Evolutionary conservation across 2,329 filamentous ascomycete species (phyloP), one percentile per base, ranked within the genome.

Genomic region (Elsinoe necatrix): DNA sequence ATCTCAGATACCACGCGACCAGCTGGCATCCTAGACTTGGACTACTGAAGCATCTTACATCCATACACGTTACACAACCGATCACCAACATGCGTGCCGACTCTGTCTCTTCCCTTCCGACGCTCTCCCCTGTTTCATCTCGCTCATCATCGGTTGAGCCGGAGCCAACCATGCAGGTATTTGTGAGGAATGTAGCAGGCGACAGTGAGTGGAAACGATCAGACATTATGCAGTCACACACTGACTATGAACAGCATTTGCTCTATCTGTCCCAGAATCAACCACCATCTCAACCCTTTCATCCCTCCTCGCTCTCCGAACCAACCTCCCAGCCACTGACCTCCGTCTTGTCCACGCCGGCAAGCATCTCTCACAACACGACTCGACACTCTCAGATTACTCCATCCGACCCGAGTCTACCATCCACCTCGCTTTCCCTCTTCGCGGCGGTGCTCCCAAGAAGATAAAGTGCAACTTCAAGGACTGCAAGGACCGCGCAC

Each of bases 381-480:
- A 69, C 23, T 68, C 70, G 39, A 70, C 77, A 8, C 72, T 81
- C 51, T 61, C 73, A 43, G 69, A 74, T 57, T 73, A 77, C 72
- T 65, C 72, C 68, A 74, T 82, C 63, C 65, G 71, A 12, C 71
- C 72, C 55, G 75, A 79, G 62, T 67, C 72, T n/a, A 79, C 77
- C 3, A 68, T 81, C 29, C 74, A 80, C 70, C 71, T 82, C 61
- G 75, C 77, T 0, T 68, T 81, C 20, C 80, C 82, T 43, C 72
- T 84, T 63, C 81, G 80, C 60, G 73, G 75, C 61, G 74, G 74
- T 60, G 81, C 85, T 61, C 80, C 84, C 61, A 88, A 86, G 76
- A 89, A 87, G 79, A 83, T 86, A 64, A 85, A 87, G 65, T 97
- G 93, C 79, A 86, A 80, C 62, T 90, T 88, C 77, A 91, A 92